Evolutionary conservation across 768 basidiomycete genomes (phyloP).

Genomic region (Trametes cingulata): DNA sequence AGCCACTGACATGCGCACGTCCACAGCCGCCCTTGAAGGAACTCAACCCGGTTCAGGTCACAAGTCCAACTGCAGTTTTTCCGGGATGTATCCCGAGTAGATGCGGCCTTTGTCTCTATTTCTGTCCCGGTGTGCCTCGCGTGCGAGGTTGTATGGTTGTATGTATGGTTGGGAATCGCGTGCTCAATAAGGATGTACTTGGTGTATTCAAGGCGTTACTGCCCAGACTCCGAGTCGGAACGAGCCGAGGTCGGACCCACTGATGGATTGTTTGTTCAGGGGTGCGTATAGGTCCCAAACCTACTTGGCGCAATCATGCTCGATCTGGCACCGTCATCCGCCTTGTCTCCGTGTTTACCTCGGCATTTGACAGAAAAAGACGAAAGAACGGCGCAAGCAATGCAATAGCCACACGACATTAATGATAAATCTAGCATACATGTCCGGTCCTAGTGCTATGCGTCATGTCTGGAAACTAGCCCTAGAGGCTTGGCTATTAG

Average conservation of each 20-base stretch:
- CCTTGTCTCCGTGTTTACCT: no score
- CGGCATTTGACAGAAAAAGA: neutral
- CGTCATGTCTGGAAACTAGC: conserved; percentile 3
- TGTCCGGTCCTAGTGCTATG: neutral
- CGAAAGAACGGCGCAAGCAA: neutral
- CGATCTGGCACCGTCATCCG: no score
- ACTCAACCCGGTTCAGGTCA: neutral
- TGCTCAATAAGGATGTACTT: no score
- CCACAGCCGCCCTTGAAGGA: neutral
- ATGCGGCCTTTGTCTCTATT: neutral
- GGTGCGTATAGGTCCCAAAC: no score
- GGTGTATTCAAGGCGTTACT: no score
- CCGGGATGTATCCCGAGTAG: neutral
- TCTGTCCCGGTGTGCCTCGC: neutral
- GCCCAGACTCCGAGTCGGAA: no score
- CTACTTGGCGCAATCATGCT: no score
- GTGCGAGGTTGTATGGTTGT: neutral
- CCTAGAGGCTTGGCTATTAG: conserved; percentile 4
- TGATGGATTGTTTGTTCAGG: no score
- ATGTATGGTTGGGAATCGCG: neutral
- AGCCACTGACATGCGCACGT: neutral
- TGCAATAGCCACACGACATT: neutral
- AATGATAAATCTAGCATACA: conserved; percentile 11
- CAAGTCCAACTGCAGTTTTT: neutral
- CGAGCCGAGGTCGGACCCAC: no score